phyloP scores from a whole-genome alignment of 139 green algal genomes.

The Astrephomene gubernaculifera region DNA sequence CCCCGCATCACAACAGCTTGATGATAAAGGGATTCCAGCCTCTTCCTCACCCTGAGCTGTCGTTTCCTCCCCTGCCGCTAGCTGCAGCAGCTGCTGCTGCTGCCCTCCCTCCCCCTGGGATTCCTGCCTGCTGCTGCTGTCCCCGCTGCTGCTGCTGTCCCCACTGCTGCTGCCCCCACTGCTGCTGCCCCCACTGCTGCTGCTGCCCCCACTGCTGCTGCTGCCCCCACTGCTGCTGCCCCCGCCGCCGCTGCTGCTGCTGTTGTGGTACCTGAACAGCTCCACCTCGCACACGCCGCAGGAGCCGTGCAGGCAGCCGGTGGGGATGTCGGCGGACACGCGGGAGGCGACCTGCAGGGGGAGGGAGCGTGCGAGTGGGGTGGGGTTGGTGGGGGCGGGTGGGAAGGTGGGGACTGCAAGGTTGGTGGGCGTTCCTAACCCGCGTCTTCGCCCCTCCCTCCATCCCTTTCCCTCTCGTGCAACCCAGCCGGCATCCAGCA shows the following conservation, averaged over 20 bases:
- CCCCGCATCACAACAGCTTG: no score
- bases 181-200: no score
- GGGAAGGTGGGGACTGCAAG: background rate
- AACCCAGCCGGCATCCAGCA: no score
- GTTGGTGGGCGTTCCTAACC: background rate
- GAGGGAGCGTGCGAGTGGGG: background rate
- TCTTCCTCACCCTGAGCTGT: background rate
- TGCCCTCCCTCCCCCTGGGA: background rate
- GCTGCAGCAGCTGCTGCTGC: background rate
- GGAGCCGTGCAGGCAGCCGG: conserved; percentile 44
- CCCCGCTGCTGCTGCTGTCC: no score
- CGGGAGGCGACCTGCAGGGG: conserved; percentile 23
- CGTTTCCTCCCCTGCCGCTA: no score
- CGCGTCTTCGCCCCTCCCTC: no score
- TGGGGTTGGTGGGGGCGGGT: background rate
- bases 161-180: no score
- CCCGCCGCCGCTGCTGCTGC: no score
- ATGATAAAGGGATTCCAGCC: conserved; percentile 21
- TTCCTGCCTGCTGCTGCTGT: no score
- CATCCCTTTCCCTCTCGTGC: no score
- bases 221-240: background rate
- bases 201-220: no score
- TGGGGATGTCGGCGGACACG: conserved; percentile 30
- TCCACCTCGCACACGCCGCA: conserved; percentile 46
- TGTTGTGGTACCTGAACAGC: background rate